These are phyloP conservation scores for Sordariomycetes sp. DNA, from an alignment of 2,329 filamentous ascomycete genomes.

Conservation along the genomic window DNA sequence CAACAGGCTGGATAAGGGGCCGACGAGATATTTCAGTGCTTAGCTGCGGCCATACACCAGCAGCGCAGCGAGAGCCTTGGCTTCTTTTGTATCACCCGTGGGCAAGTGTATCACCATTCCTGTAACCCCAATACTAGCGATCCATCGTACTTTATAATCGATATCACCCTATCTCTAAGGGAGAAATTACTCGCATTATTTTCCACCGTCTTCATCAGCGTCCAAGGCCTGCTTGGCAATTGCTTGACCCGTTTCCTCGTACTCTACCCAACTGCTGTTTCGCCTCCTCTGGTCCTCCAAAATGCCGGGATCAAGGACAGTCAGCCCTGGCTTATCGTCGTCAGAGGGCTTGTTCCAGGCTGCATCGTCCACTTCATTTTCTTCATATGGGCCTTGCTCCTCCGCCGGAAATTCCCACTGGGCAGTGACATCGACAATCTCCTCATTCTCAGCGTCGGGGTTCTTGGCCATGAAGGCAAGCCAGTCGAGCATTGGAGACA, in stretches of 20 bases:
- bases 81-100: too few species aligned
- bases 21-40: constrained; percentile 29
- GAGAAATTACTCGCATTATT: too few species aligned
- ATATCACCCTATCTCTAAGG: too few species aligned
- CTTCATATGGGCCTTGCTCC: background rate
- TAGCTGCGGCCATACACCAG: too few species aligned
- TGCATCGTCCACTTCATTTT: constrained; percentile 3
- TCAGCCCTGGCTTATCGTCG: constrained; percentile 17
- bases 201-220: constrained; percentile 7
- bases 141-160: too few species aligned
- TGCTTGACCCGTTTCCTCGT: constrained; percentile 16
- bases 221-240: constrained; percentile 13
- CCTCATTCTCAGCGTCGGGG: constrained; percentile 28
- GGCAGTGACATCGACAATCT: constrained; percentile 18
- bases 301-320: constrained; percentile 7
- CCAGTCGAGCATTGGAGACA: constrained; percentile 48
- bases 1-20: constrained; percentile 21
- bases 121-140: background rate
- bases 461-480: constrained; percentile 44
- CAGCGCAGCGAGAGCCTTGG: too few species aligned
- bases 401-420: constrained; percentile 4
- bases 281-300: constrained; percentile 15
- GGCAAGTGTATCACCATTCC: too few species aligned
- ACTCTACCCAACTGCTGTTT: constrained; percentile 15
- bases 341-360: constrained; percentile 20